phyloP scores from a whole-genome alignment of 345 rosid species.

The Hibiscus mutabilis region DNA sequence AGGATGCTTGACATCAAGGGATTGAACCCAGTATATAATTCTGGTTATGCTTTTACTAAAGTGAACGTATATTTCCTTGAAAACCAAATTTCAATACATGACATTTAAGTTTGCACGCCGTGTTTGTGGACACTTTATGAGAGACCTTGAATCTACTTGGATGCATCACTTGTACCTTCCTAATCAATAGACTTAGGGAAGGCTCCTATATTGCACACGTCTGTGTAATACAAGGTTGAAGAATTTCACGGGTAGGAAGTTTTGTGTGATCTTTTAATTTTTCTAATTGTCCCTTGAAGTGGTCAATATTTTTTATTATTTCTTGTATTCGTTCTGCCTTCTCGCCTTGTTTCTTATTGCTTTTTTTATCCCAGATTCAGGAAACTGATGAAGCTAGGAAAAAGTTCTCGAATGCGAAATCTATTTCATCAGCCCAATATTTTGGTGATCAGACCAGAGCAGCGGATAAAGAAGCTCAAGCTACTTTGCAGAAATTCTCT shows the following conservation, averaged over 20 bases:
- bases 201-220: background rate
- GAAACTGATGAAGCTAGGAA: constrained; percentile 96
- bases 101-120: too few species aligned
- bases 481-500: constrained; percentile 79
- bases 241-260: constrained; percentile 2
- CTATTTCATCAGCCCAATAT: constrained; percentile 90
- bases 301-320: background rate
- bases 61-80: background rate
- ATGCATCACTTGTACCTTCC: too few species aligned
- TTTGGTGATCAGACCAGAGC: constrained; percentile 65
- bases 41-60: background rate
- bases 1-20: background rate
- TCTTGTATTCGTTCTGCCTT: background rate
- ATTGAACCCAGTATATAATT: background rate
- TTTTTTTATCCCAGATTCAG: constrained; percentile 45
- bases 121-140: too few species aligned
- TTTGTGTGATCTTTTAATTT: background rate
- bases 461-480: constrained; percentile 61
- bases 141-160: too few species aligned
- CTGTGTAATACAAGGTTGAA: background rate
- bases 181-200: background rate
- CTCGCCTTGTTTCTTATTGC: constrained; percentile 1
- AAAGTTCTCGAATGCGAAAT: constrained; percentile 92
- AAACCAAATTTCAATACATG: background rate
- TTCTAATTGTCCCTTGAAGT: background rate